Conservation (phyloP, 139 green algal species). For the Tetradesmus obliquus region DNA sequence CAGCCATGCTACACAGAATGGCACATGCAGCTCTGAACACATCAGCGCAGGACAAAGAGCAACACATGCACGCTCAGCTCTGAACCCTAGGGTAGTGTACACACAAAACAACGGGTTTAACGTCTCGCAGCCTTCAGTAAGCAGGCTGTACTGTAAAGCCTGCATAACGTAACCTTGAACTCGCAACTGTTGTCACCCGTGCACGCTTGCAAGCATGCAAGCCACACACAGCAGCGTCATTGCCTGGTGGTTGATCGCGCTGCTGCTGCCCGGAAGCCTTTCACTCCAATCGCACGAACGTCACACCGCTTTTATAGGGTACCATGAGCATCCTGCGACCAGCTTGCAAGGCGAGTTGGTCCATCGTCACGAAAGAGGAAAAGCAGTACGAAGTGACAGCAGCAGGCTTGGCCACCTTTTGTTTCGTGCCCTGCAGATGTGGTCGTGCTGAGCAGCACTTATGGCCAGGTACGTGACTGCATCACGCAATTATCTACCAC, state of each 20-base stretch:
- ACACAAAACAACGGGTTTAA: no score
- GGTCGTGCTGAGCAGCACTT: neutral
- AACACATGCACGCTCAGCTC: no score
- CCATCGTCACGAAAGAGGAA: no score
- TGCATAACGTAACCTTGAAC: no score
- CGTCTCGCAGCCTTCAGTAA: no score
- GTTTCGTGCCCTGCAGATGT: neutral
- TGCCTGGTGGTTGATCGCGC: neutral
- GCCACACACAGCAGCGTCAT: neutral
- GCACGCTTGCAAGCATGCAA: neutral
- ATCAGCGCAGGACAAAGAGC: no score
- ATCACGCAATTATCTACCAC: neutral
- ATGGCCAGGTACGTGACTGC: neutral
- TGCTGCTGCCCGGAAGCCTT: neutral
- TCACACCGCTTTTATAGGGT: neutral
- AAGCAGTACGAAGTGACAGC: neutral
- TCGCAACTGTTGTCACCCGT: no score
- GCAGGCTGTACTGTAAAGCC: no score
- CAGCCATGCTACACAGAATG: no score
- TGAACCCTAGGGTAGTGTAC: no score
- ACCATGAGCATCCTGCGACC: slow-evolving; percentile 1
- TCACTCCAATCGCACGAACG: neutral
- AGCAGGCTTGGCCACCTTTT: neutral
- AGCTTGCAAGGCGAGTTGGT: neutral
- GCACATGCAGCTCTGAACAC: no score